phyloP scores from a whole-genome alignment of 441 rosid genomes.

The Flueggea neowawraea region DNA sequence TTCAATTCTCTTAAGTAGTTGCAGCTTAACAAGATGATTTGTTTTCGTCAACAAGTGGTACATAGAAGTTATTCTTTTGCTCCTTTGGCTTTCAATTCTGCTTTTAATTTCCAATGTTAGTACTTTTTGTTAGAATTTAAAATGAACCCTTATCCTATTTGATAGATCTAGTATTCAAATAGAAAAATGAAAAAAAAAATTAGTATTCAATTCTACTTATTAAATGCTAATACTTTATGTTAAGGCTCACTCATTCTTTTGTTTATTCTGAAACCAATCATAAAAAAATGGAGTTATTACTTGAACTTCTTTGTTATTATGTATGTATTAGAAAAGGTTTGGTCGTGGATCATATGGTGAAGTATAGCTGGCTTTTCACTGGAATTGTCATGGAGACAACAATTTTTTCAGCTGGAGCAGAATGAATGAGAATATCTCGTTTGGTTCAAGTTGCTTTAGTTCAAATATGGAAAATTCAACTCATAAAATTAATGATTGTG shows the following conservation, averaged over 20 bases:
- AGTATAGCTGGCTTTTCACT: constrained; percentile 92
- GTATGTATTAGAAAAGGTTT: constrained; percentile 77
- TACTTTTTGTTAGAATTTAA: too few species aligned
- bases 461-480: constrained; percentile 27
- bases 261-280: not conserved
- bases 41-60: too few species aligned
- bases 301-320: constrained; percentile 37
- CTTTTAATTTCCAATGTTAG: too few species aligned
- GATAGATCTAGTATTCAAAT: too few species aligned
- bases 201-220: too few species aligned
- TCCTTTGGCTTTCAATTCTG: too few species aligned
- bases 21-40: too few species aligned
- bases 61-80: too few species aligned
- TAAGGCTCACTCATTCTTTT: not conserved
- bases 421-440: constrained; percentile 36
- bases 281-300: not conserved
- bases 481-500: constrained; percentile 34
- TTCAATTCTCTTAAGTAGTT: too few species aligned
- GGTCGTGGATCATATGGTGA: constrained; percentile 98
- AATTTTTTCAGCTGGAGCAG: constrained; percentile 43
- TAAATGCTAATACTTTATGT: not conserved
- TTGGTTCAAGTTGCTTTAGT: constrained; percentile 24
- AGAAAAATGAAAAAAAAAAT: too few species aligned
- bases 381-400: constrained; percentile 65
- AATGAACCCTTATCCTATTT: too few species aligned